phyloP scores from a whole-genome alignment of 2,329 filamentous ascomycete genomes.

The Teratosphaeria viscida region DNA sequence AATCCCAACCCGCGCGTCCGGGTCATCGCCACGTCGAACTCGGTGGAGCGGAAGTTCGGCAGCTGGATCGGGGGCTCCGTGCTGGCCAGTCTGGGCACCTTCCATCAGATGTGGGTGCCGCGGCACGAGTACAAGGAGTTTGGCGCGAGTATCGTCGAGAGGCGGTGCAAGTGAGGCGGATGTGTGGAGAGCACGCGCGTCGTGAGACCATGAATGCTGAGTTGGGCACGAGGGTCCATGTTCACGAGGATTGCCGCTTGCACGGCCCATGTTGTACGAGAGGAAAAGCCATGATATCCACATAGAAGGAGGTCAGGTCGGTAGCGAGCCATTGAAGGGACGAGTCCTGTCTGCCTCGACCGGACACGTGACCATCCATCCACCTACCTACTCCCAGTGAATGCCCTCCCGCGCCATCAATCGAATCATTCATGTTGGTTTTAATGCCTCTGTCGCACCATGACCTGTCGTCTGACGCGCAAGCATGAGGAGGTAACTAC shows the following conservation, averaged over 20 bases:
- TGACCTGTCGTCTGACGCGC: neutral
- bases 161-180: conserved; percentile 67
- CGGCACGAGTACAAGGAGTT: conserved; percentile 98
- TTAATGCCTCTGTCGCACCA: no score
- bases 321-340: neutral
- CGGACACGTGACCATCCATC: no score
- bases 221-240: neutral
- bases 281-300: neutral
- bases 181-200: no score
- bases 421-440: no score
- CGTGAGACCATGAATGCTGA: neutral
- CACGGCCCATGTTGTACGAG: neutral
- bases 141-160: conserved; percentile 81
- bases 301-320: neutral
- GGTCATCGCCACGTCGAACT: conserved; percentile 75
- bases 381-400: no score
- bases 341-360: neutral
- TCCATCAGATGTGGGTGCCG: conserved; percentile 99
- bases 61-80: conserved; percentile 97
- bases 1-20: conserved; percentile 82
- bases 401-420: no score
- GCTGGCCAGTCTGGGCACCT: conserved; percentile 85
- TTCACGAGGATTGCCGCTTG: neutral
- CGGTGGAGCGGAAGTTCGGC: conserved; percentile 81
- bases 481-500: neutral